phyloP scores from a whole-genome alignment of 2,329 filamentous ascomycete genomes.

The Trichophyton simii region DNA sequence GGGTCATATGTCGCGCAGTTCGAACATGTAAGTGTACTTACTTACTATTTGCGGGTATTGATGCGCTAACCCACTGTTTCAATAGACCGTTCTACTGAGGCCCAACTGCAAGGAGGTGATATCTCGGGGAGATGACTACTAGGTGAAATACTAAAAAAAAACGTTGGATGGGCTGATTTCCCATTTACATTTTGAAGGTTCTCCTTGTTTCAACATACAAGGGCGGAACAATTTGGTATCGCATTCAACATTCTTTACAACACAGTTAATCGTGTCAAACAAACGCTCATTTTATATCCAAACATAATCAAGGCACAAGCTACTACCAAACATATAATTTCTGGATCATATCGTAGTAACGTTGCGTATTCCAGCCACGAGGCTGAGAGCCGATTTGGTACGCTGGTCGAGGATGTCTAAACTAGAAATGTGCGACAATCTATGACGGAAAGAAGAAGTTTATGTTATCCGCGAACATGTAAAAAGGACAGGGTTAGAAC shows the following conservation, averaged over 20 bases:
- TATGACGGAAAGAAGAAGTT: background rate
- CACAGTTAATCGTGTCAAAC: background rate
- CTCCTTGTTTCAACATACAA: background rate
- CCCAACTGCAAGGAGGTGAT: conserved; percentile 38
- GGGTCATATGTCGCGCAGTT: conserved; percentile 54
- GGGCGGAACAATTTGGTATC: background rate
- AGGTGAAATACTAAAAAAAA: background rate
- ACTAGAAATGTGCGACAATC: conserved; percentile 1
- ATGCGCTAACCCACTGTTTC: conserved; percentile 8
- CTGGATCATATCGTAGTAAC: background rate
- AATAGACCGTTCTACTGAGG: conserved; percentile 39
- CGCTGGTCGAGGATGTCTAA: conserved; percentile 1
- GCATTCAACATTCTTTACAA: background rate
- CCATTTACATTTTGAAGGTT: background rate
- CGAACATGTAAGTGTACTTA: conserved; percentile 38
- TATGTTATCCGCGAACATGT: conserved; percentile 3
- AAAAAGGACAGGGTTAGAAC: background rate
- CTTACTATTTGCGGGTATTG: background rate
- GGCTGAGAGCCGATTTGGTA: background rate
- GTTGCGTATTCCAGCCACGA: background rate
- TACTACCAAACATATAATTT: background rate
- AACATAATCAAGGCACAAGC: background rate
- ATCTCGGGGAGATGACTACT: conserved; percentile 44
- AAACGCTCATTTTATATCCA: background rate
- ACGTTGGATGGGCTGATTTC: background rate